Evolutionary conservation across 352 stramenopile genomes (phyloP).

Genomic region (Phytophthora cryptogea): DNA sequence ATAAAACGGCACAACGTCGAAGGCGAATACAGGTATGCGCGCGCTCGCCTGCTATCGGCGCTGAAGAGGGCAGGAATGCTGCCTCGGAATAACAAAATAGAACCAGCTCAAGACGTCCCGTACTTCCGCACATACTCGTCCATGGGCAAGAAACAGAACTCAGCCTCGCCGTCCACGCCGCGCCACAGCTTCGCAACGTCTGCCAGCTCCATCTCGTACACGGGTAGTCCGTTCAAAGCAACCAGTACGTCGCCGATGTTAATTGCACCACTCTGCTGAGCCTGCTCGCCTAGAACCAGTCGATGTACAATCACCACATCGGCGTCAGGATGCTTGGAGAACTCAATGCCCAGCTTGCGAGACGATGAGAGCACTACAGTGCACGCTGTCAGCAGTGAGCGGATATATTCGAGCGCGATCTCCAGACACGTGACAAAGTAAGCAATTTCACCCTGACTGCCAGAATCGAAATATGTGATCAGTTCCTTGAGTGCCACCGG

Average conservation of each 20-base stretch:
- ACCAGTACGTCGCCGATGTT: constrained; percentile 75
- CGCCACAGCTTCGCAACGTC: constrained; percentile 80
- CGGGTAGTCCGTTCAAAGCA: constrained; percentile 76
- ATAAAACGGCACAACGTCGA: constrained; percentile 25
- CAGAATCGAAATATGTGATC: constrained; percentile 78
- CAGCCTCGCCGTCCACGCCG: constrained; percentile 68
- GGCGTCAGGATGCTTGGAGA: constrained; percentile 51
- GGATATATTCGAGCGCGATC: constrained; percentile 89
- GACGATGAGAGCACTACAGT: constrained; percentile 76
- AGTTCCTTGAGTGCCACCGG: constrained; percentile 78
- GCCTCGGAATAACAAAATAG: constrained; percentile 35
- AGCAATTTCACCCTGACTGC: constrained; percentile 72
- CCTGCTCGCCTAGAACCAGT: constrained; percentile 63
- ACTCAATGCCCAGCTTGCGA: constrained; percentile 78
- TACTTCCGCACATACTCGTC: constrained; percentile 75
- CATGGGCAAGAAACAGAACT: constrained; percentile 82
- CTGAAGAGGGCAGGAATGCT: constrained; percentile 12
- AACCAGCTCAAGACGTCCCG: constrained; percentile 37
- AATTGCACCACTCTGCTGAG: constrained; percentile 62
- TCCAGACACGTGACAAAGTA: constrained; percentile 90
- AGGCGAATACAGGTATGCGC: constrained; percentile 10
- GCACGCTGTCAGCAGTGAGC: constrained; percentile 80
- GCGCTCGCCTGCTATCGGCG: constrained; percentile 17
- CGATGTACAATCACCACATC: constrained; percentile 66
- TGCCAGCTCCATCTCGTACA: constrained; percentile 79